Evolutionary conservation across 1,139 yeast species (phyloP), one percentile per base, ranked within the genome.

Genomic region (Taiozyma sp.): DNA sequence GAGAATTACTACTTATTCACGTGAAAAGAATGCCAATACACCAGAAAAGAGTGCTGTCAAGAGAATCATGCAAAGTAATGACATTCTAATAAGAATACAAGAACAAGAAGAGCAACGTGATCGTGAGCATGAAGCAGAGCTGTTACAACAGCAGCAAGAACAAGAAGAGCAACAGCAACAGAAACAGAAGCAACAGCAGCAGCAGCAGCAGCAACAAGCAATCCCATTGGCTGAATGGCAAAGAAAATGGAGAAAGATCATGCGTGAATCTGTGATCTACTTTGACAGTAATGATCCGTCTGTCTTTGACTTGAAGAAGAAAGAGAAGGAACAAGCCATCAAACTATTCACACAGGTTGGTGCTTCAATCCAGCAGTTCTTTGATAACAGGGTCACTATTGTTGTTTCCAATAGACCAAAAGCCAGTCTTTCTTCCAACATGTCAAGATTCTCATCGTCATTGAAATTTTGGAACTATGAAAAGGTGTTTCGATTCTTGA

Each of bases 391-490:
- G 47, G 95, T 90, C 29, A 88, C 96, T 22, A 88, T 89, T 52
- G 89, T 91, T 39, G 79, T 91, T 29, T 83, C 95, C n/a, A 77
- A 85, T 57, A 74, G 85, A 50, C 64, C 73, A 0, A 68, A 68
- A 44, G 63, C 68, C 41, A 64, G 60, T 21, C 56, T 64, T 10
- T 58, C 61, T 2, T 67, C 63, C 45, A 67, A 64, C 35, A 80
- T 88, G 26, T 78, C 88, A 58, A 74, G 79, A 50, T 79, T 82
- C 57, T 95, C 91, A 3, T 69, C 74, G 34, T 79, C 78, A 54
- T 78, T 88, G 65, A 89, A 89, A 65, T 86, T 91, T 19, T 91
- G 98, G 97, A 82, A 85, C 46, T 84, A 81, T 61, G 96, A 88
- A 51, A 91, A 91, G 66, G 89, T 91, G 9, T 78, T 83, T 61